phyloP scores from a whole-genome alignment of 805 yeast genomes.

The Isabelozyma pseudorhagii region DNA sequence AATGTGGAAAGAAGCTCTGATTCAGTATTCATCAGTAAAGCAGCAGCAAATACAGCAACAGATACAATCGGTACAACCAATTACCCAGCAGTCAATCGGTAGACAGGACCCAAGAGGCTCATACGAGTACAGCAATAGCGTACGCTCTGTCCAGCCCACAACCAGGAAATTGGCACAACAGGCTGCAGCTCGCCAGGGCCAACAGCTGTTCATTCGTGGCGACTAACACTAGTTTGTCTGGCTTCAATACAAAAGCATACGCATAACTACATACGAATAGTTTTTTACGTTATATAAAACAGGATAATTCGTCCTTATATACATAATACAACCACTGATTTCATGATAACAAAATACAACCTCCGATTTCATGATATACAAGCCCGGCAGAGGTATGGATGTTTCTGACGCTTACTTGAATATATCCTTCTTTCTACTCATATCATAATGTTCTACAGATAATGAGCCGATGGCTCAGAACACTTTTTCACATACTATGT shows the following conservation, averaged over 20 bases:
- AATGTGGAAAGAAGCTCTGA: slow-evolving; percentile 41
- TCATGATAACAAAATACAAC: too few species aligned
- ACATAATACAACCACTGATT: too few species aligned
- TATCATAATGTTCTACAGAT: too few species aligned
- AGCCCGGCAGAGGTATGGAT: too few species aligned
- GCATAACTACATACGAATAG: too few species aligned
- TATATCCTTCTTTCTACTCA: too few species aligned
- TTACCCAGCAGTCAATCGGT: slow-evolving; percentile 1
- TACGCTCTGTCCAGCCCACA: background rate
- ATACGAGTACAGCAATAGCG: background rate
- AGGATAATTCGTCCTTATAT: too few species aligned
- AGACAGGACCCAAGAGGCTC: background rate
- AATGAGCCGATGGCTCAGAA: too few species aligned
- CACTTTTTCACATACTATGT: background rate
- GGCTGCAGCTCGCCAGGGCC: background rate
- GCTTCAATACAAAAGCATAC: too few species aligned
- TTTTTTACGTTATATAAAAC: too few species aligned
- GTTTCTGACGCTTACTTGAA: too few species aligned
- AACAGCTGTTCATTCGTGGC: background rate
- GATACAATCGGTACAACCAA: slow-evolving; percentile 6
- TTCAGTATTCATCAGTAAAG: slow-evolving; percentile 9
- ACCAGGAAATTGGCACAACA: slow-evolving; percentile 1
- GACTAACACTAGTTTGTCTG: background rate
- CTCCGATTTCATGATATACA: too few species aligned
- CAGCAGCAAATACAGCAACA: slow-evolving; percentile 5